Evolutionary conservation across 306 rosid genomes (phyloP), one percentile per base, ranked within the genome.

Genomic region (Crotalaria pallida): DNA sequence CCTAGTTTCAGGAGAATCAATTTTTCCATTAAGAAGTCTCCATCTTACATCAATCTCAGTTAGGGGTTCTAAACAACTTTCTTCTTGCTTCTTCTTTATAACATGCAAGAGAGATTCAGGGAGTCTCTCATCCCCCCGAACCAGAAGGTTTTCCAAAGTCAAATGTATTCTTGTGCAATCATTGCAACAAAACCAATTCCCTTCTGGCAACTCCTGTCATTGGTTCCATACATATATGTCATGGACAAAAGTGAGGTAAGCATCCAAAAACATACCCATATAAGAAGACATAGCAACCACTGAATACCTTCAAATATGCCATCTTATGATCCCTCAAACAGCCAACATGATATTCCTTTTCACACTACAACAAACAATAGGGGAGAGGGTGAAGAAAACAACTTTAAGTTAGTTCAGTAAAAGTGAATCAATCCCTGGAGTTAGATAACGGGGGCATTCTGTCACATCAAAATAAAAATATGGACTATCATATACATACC

Each of bases 281-380:
- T 27, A 78, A 50, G 33, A 70, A 78, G 78, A 59, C 34, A 70
- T 61, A 56, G 65, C 38, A 55, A 34, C 38, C 24, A 57, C 66
- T 15, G 53, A 72, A 19, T 77, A 94, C 99, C 99, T 94, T 87
- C 60, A 94, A 77, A 83, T 74, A 87, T 69, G 99, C 92, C 96
- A 91, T 94, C 90, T 94, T 94, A 77, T 89, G 94, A 73, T 88
- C 92, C 87, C 96, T 85, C 84, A 94, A 83, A 79, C 99, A 94
- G 82, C 97, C 99, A 58, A 94, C 92, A 55, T 94, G 99, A 82
- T 84, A 94, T 84, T 94, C 97, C 84, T 91, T 94, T 84, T 94
- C 99, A 73, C 99, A 94, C 99, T 94, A 82, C 71, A 69, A 60
- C 58, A 73, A 47, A 72, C 43, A 26, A 49, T 47, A 72, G 17